Evolutionary conservation across 2,329 filamentous ascomycete species (phyloP).

Genomic region (Colletotrichum euphorbiae): DNA sequence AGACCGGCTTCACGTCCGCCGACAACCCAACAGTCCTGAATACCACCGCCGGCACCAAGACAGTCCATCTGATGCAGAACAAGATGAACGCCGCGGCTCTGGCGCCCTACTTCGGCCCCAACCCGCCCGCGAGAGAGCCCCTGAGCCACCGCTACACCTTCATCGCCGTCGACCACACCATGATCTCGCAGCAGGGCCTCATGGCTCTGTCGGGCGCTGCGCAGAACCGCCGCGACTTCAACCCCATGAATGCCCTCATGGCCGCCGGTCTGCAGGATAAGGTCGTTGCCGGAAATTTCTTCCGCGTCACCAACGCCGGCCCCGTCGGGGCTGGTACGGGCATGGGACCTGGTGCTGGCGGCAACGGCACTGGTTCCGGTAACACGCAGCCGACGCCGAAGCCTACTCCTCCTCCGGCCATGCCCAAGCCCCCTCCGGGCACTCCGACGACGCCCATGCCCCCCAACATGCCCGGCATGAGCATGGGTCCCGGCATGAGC

Average conservation of each 20-base stretch:
- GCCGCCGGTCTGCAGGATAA: constrained; percentile 47
- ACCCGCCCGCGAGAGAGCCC: constrained; percentile 51
- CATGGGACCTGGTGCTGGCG: constrained; percentile 10
- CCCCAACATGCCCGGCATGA: constrained; percentile 23
- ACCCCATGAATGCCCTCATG: constrained; percentile 46
- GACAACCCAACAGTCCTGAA: constrained; percentile 44
- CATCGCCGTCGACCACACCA: constrained; percentile 53
- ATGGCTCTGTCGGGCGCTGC: constrained; percentile 47
- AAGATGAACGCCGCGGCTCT: constrained; percentile 34
- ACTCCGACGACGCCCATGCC: constrained; percentile 30
- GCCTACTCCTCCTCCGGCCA: neutral
- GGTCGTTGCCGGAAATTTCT: constrained; percentile 53
- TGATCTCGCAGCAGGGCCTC: constrained; percentile 43
- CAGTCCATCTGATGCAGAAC: constrained; percentile 50
- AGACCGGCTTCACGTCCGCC: constrained; percentile 52
- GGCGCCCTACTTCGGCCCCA: constrained; percentile 52
- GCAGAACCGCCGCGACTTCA: constrained; percentile 48
- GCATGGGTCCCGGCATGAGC: constrained; percentile 23
- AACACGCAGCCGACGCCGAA: neutral
- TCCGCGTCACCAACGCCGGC: constrained; percentile 52
- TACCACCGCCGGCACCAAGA: constrained; percentile 43
- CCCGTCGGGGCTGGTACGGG: constrained; percentile 37
- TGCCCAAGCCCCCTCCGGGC: neutral
- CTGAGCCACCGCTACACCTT: constrained; percentile 55
- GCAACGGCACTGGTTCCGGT: constrained; percentile 21